Percentiles rank a stretch among this genome's conserved stretches.
These are phyloP conservation scores for Leccinum arenicola DNA, from an alignment of 768 basidiomycete genomes.

Conservation along the genomic window DNA sequence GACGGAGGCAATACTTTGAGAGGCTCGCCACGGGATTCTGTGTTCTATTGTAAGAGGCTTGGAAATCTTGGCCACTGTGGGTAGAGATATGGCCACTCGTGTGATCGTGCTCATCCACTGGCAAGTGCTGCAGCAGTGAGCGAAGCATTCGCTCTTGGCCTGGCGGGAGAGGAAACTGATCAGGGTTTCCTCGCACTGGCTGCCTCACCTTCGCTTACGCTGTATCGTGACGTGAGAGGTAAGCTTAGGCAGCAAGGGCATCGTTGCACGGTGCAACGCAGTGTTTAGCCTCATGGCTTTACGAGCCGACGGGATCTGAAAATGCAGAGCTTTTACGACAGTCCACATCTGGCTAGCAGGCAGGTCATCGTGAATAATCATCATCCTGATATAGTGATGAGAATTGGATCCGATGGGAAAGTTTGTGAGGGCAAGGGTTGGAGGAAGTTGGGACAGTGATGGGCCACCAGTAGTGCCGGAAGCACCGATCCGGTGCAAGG, in stretches of 20 bases:
- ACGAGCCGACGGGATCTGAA: constrained; percentile 41
- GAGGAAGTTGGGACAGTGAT: constrained; percentile 63
- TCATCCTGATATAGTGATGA: constrained; percentile 57
- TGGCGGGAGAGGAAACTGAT: not conserved
- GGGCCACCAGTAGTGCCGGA: constrained; percentile 32
- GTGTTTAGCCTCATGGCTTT: constrained; percentile 71
- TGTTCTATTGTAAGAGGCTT: constrained; percentile 5
- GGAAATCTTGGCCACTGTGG: constrained; percentile 62
- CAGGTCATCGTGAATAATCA: constrained; percentile 60
- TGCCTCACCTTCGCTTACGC: not conserved
- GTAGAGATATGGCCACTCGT: constrained; percentile 80
- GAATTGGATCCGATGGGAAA: not conserved
- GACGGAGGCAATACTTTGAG: not conserved
- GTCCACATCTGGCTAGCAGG: constrained; percentile 42
- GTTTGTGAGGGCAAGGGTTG: constrained; percentile 44
- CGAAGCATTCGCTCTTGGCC: constrained; percentile 2
- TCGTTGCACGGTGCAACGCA: constrained; percentile 66
- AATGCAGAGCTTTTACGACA: constrained; percentile 40
- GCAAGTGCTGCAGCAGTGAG: constrained; percentile 44
- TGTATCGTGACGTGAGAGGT: constrained; percentile 12
- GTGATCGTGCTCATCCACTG: constrained; percentile 62
- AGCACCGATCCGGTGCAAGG: constrained; percentile 73
- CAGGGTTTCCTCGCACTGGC: not conserved
- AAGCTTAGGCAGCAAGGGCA: not conserved
- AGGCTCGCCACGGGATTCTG: not conserved